phyloP scores from a whole-genome alignment of 441 rosid species.

The Euphorbia schlechtendalii region DNA sequence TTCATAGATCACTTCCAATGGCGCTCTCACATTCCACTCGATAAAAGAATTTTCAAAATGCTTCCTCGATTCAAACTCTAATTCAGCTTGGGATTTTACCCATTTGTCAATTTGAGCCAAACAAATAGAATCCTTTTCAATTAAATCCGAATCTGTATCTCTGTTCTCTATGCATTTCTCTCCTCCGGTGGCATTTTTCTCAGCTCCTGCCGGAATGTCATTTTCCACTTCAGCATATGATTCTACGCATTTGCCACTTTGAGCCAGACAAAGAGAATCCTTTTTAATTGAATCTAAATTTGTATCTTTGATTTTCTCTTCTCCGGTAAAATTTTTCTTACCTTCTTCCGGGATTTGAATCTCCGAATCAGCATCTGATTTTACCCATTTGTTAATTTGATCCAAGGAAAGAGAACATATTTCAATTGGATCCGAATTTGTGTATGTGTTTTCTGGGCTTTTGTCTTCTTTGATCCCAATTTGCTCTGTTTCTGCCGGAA shows the following conservation, averaged over 20 bases:
- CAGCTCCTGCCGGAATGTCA: too few species aligned
- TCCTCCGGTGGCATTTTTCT: too few species aligned
- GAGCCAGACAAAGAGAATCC: not conserved
- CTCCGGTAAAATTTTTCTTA: too few species aligned
- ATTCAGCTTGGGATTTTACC: conserved; percentile 8
- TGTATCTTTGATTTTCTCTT: too few species aligned
- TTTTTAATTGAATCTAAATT: too few species aligned
- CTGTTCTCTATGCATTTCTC: too few species aligned
- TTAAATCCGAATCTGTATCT: too few species aligned
- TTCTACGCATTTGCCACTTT: conserved; percentile 15
- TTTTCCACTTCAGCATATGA: conserved; percentile 4
- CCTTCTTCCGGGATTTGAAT: too few species aligned
- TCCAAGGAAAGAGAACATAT: not conserved
- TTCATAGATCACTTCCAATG: conserved; percentile 68
- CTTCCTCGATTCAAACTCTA: conserved; percentile 13
- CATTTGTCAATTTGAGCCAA: conserved; percentile 13
- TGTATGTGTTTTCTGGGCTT: too few species aligned
- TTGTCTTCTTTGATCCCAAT: not conserved
- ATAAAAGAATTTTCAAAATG: conserved; percentile 32
- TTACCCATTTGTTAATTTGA: conserved; percentile 16
- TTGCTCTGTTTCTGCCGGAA: conserved; percentile 13
- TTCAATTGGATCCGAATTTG: too few species aligned
- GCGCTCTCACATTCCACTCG: conserved; percentile 64
- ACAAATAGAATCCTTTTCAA: not conserved
- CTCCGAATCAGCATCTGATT: conserved; percentile 2